phyloP scores from a whole-genome alignment of 768 basidiomycete genomes.

The Rubroboletus satanas region DNA sequence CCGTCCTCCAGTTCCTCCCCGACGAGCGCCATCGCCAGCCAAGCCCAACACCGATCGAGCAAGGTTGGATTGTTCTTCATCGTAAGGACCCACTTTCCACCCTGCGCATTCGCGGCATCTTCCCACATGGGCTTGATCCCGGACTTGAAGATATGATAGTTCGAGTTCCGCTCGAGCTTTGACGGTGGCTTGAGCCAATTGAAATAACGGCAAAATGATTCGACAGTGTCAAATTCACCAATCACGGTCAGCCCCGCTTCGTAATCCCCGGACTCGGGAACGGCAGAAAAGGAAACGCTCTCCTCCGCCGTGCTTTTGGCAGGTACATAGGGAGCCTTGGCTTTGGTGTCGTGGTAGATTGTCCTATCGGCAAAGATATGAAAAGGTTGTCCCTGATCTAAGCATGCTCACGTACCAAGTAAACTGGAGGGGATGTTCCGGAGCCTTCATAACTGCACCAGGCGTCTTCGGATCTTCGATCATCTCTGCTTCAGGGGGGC shows the following conservation, averaged over 20 bases:
- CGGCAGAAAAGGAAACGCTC: slow-evolving; percentile 30
- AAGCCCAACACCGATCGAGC: slow-evolving; percentile 85
- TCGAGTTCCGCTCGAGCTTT: slow-evolving; percentile 82
- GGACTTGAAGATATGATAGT: slow-evolving; percentile 93
- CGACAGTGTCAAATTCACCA: slow-evolving; percentile 88
- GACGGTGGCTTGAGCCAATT: slow-evolving; percentile 94
- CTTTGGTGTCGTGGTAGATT: slow-evolving; percentile 84
- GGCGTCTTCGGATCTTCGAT: slow-evolving; percentile 83
- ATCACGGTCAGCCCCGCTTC: slow-evolving; percentile 84
- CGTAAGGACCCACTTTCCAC: slow-evolving; percentile 94
- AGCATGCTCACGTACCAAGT: slow-evolving; percentile 51
- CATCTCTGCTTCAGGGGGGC: slow-evolving; percentile 73
- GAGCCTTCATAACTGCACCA: slow-evolving; percentile 59
- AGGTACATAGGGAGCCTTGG: slow-evolving; percentile 46
- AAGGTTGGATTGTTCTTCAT: slow-evolving; percentile 80
- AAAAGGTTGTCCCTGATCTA: background rate
- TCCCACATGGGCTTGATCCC: slow-evolving; percentile 99
- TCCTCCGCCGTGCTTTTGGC: slow-evolving; percentile 24
- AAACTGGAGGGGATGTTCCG: slow-evolving; percentile 83
- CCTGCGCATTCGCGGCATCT: slow-evolving; percentile 85
- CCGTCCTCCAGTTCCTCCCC: slow-evolving; percentile 59
- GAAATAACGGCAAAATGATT: slow-evolving; percentile 87
- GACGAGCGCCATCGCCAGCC: slow-evolving; percentile 88
- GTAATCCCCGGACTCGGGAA: slow-evolving; percentile 70
- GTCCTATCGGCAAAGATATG: slow-evolving; percentile 52